Evolutionary conservation across 208 protist genomes (phyloP), one percentile per base, ranked within the genome.

Genomic region (Endotrypanum monterogeii): DNA sequence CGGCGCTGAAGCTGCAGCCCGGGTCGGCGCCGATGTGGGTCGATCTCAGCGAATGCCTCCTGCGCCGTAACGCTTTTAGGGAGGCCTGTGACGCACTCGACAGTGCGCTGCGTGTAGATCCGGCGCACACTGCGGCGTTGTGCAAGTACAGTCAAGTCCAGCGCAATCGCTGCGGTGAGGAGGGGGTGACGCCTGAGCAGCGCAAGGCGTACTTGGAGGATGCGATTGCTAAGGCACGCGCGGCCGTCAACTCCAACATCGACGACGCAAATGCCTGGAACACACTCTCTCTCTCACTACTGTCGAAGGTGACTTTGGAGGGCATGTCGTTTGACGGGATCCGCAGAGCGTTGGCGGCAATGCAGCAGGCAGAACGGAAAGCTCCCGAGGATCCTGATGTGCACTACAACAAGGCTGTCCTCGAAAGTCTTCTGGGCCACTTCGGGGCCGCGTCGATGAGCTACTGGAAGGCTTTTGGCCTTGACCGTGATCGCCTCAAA

Each of bases 61-160:
- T 89, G 54, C 89, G 90, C 11, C 88, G 92, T 46, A 89, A 88
- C 57, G 89, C 92, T 14, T 90, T 83, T 52, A 85, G 87, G 54
- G 92, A 96, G 79, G 89, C 92, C 18, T 87, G 83, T 51, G 89
- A 91, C 66, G 90, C 89, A 0, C 77, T 96, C 32, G 88, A 96
- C 25, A 91, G 71, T 54, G 90, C 90, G 6, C 76, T 96, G 58
- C 85, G 78, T 30, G 25, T 88, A 0, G 71, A 91, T 39, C 57
- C 82, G 6, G 50, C 57, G 25, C 77, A 86, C 77, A 83, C 82
- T 23, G 77, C 71, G n/a, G 92, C 90, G 39, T 78, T 96, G 50
- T 92, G 87, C 79, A 78, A 88, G 78, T 94, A 95, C 82, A 96
- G 92, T 71, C 90, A 90, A 68, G 70, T 95, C 55, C 84, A 91